phyloP scores from a whole-genome alignment of 2,329 filamentous ascomycete genomes.

The Diaporthe aspalathi region DNA sequence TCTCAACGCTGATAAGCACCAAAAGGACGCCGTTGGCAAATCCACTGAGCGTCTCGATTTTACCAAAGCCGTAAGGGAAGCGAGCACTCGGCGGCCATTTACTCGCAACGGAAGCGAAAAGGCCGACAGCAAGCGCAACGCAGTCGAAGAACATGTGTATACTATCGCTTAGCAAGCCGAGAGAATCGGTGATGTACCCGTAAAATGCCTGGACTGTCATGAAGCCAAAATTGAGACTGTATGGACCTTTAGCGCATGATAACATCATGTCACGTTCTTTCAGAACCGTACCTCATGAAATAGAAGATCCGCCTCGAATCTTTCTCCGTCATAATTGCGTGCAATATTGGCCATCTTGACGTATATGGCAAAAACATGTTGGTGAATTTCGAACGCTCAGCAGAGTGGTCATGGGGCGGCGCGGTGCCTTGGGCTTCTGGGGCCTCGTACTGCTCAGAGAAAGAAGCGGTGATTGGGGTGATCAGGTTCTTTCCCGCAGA shows the following conservation, averaged over 20 bases:
- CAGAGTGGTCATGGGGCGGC: slow-evolving; percentile 51
- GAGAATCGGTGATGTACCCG: slow-evolving; percentile 90
- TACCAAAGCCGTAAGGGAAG: slow-evolving; percentile 96
- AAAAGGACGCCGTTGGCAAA: slow-evolving; percentile 97
- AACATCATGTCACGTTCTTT: slow-evolving; percentile 26
- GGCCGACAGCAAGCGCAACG: slow-evolving; percentile 87
- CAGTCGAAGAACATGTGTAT: slow-evolving; percentile 99
- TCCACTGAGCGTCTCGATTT: slow-evolving; percentile 94
- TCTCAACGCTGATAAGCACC: slow-evolving; percentile 95
- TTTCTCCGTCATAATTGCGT: slow-evolving; percentile 88
- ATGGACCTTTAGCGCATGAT: slow-evolving; percentile 6
- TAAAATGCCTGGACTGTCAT: slow-evolving; percentile 97
- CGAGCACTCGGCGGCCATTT: slow-evolving; percentile 93
- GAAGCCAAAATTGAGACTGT: slow-evolving; percentile 89
- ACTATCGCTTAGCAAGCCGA: slow-evolving; percentile 95
- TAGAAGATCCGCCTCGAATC: slow-evolving; percentile 97
- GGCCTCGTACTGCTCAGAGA: slow-evolving; percentile 48
- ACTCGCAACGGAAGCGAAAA: slow-evolving; percentile 92
- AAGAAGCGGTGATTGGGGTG: slow-evolving; percentile 45
- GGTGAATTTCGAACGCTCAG: slow-evolving; percentile 75
- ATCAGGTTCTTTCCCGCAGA: slow-evolving; percentile 55
- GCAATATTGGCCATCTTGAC: slow-evolving; percentile 79
- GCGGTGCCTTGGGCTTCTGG: slow-evolving; percentile 41
- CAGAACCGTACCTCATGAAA: slow-evolving; percentile 81
- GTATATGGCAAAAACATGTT: slow-evolving; percentile 76